A percentile compares a stretch with the other conserved stretches of the same genome.
These are phyloP conservation scores for Talaromyces sp. DNA, from an alignment of 2,329 filamentous ascomycete species.

Conservation along the genomic window DNA sequence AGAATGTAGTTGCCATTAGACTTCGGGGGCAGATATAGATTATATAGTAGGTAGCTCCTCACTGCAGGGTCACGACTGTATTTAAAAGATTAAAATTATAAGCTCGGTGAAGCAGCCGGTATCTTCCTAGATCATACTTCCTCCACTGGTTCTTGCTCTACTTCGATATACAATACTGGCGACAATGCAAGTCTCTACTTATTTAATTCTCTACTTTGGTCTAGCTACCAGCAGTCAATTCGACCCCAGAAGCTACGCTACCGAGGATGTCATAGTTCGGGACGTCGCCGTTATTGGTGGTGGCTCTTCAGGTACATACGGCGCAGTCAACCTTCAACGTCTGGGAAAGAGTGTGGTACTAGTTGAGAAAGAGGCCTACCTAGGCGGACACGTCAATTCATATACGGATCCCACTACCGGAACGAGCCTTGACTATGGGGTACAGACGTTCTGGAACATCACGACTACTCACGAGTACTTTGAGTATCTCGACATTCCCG, in stretches of 20 bases:
- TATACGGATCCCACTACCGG: neutral
- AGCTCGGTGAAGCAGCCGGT: no score
- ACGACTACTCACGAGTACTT: neutral
- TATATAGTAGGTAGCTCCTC: no score
- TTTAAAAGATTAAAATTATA: no score
- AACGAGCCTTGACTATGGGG: neutral
- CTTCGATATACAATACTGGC: no score
- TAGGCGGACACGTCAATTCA: neutral
- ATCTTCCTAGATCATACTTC: no score
- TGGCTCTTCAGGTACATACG: neutral
- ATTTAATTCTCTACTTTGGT: no score
- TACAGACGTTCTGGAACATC: neutral
- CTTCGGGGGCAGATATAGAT: no score
- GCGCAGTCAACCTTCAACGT: neutral
- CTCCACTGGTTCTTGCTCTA: no score
- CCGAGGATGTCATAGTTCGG: neutral
- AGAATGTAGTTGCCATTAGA: no score
- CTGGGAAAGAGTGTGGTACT: neutral
- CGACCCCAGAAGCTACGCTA: neutral
- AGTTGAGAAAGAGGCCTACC: neutral
- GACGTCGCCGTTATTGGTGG: neutral
- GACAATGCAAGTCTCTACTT: no score
- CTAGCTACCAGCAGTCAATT: neutral
- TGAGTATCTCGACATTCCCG: neutral
- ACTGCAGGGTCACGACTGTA: no score